Percentiles rank a stretch among this genome's conserved stretches.
phyloP scores from a whole-genome alignment of 345 rosid species.

The Euphorbia tirucalli region DNA sequence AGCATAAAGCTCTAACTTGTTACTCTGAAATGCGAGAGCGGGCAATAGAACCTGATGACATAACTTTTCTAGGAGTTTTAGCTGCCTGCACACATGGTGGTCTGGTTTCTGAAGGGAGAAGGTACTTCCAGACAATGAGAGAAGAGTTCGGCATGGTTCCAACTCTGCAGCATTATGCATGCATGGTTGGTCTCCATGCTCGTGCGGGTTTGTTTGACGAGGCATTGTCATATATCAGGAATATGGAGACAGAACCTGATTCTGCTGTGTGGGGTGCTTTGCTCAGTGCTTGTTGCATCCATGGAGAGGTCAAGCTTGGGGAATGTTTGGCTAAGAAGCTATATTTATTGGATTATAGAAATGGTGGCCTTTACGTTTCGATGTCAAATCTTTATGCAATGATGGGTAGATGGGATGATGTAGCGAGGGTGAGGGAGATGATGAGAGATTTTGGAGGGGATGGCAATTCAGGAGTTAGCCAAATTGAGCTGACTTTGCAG shows the following conservation, averaged over 20 bases:
- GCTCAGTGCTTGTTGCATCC: slow-evolving; percentile 60
- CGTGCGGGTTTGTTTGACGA: slow-evolving; percentile 61
- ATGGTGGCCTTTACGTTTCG: slow-evolving; percentile 74
- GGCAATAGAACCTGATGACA: slow-evolving; percentile 60
- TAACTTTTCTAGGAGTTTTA: slow-evolving; percentile 72
- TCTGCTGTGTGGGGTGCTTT: slow-evolving; percentile 83
- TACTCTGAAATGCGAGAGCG: slow-evolving; percentile 45
- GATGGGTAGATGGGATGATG: slow-evolving; percentile 71
- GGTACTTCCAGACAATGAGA: slow-evolving; percentile 50
- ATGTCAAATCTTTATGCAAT: slow-evolving; percentile 90
- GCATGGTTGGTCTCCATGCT: slow-evolving; percentile 68
- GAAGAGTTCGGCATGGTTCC: slow-evolving; percentile 52
- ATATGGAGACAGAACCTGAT: slow-evolving; percentile 57
- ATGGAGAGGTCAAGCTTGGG: slow-evolving; percentile 65
- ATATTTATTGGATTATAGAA: slow-evolving; percentile 53
- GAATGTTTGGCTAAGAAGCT: slow-evolving; percentile 74
- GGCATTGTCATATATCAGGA: slow-evolving; percentile 46
- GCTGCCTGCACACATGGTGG: slow-evolving; percentile 76
- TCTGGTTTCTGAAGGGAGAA: slow-evolving; percentile 60
- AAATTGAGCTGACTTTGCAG: slow-evolving; percentile 28
- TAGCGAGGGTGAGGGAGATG: slow-evolving; percentile 61
- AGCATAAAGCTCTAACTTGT: slow-evolving; percentile 47
- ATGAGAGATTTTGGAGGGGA: slow-evolving; percentile 72
- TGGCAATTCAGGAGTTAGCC: slow-evolving; percentile 73
- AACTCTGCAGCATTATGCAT: slow-evolving; percentile 66